phyloP scores from a whole-genome alignment of 805 yeast species.

The Ogataea paradorogensis region DNA sequence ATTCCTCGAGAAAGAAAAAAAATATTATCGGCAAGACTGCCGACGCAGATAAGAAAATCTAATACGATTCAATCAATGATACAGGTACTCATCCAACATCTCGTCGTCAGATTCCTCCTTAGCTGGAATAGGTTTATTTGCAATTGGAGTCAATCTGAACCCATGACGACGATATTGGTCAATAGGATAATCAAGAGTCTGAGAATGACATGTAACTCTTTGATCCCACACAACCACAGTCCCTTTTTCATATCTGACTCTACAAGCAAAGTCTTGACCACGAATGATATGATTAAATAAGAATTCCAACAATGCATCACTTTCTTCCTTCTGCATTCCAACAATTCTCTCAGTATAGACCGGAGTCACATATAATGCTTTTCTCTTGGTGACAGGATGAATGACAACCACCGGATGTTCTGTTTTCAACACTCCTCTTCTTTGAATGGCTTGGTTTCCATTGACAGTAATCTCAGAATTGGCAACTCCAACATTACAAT shows the following conservation, averaged over 20 bases:
- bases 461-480: conserved; percentile 50
- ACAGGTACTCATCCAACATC: conserved; percentile 27
- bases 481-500: conserved; percentile 73
- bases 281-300: conserved; percentile 50
- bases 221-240: conserved; percentile 80
- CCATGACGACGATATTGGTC: conserved; percentile 66
- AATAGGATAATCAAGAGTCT: conserved; percentile 66
- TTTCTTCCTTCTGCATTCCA: conserved; percentile 72
- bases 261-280: conserved; percentile 58
- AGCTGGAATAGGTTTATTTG: conserved; percentile 56
- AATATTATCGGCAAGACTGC: not conserved
- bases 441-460: conserved; percentile 53
- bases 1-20: not conserved
- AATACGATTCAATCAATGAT: conserved; percentile 3
- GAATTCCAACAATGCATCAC: conserved; percentile 56
- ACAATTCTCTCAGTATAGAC: conserved; percentile 65
- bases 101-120: conserved; percentile 32
- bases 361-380: conserved; percentile 54
- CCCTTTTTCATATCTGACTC: conserved; percentile 68
- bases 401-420: conserved; percentile 68
- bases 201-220: conserved; percentile 66
- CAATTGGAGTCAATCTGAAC: conserved; percentile 68
- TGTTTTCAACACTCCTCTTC: conserved; percentile 59
- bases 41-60: conserved; percentile 1
- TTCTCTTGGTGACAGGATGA: conserved; percentile 69